These are phyloP conservation scores for Penicillium canescens DNA, from an alignment of 495 filamentous ascomycete genomes.

Conservation along the genomic window DNA sequence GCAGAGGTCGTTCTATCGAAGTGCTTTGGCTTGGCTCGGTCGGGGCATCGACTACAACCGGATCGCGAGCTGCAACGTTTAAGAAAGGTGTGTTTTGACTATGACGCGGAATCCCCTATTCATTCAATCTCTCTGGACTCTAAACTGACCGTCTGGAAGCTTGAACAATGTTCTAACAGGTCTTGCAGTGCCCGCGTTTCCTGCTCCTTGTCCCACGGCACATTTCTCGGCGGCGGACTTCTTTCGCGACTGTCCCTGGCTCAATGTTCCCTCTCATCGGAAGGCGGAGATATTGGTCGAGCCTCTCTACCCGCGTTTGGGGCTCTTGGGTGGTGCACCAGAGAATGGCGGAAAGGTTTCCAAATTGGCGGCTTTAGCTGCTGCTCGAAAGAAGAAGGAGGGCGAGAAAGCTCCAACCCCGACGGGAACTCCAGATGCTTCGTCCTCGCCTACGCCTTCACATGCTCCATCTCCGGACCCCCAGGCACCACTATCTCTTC, in stretches of 20 bases:
- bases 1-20: conserved; percentile 8
- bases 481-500: conserved; percentile 29
- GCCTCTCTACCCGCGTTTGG: conserved; percentile 56
- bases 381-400: conserved; percentile 82
- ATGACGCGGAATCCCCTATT: conserved; percentile 13
- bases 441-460: conserved; percentile 5
- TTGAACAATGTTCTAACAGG: conserved; percentile 47
- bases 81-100: conserved; percentile 17
- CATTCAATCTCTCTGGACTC: conserved; percentile 14
- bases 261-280: conserved; percentile 69
- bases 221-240: conserved; percentile 56
- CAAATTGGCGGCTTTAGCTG: conserved; percentile 86
- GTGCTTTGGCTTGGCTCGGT: conserved; percentile 38
- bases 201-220: conserved; percentile 22
- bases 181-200: conserved; percentile 39
- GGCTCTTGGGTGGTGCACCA: conserved; percentile 74
- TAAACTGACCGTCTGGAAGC: conserved; percentile 37
- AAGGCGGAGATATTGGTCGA: conserved; percentile 66
- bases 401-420: conserved; percentile 51
- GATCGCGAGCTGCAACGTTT: background rate
- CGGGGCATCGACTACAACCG: background rate
- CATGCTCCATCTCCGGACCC: conserved; percentile 11
- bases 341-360: conserved; percentile 68
- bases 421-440: conserved; percentile 5
- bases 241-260: conserved; percentile 87